Evolutionary conservation across 257 asterid genomes (phyloP), one percentile per base, ranked within the genome.

Genomic region (Solanum bulbocastanum): DNA sequence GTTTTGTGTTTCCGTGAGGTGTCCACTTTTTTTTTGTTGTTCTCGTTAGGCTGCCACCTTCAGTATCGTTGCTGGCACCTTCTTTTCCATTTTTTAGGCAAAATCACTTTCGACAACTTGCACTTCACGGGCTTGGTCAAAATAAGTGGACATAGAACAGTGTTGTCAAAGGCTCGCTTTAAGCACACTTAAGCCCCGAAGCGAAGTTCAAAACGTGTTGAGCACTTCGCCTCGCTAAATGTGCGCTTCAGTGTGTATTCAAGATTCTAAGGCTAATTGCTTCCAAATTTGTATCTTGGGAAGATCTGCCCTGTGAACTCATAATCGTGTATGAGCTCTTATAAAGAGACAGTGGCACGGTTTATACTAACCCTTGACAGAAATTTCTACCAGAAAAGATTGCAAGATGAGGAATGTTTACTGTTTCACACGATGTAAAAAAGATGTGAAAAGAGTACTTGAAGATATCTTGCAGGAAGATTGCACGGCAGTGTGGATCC

Each of bases 1-100:
- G 93, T 90, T 97, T 97, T 87, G 96, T 56, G 33, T 32, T 84
- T 66, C 89, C 98, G 56, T 94, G 95, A 39, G 99, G 99, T 16
- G 93, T 92, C 98, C 99, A 96, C 91, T 95, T 72, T 33, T 18
- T 32, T 33, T 11, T 71, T 22, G 22, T 30, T 69, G 39, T 69
- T 72, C 27, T 72, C 42, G 15, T 72, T 33, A 72, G 79, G 44
- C 44, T 12, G 12, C 79, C 79, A 72, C 42, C 44, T 72, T 72
- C 42, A 8, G 42, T 8, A 16, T 12, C 1, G 8, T 72, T 35
- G 42, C 79, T 72, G 44, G 44, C 25, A 72, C 25, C 42, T 72
- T 69, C 40, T 69, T 69, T 69, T 69, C 39, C n/a, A 69, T 14
- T 32, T 69, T 36, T 69, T 20, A 69, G 76, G 76, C 12, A 69